Percentiles rank a stretch among this genome's conserved stretches.
These are phyloP conservation scores for Linum usitatissimum DNA, from an alignment of 345 rosid species.

Conservation along the genomic window DNA sequence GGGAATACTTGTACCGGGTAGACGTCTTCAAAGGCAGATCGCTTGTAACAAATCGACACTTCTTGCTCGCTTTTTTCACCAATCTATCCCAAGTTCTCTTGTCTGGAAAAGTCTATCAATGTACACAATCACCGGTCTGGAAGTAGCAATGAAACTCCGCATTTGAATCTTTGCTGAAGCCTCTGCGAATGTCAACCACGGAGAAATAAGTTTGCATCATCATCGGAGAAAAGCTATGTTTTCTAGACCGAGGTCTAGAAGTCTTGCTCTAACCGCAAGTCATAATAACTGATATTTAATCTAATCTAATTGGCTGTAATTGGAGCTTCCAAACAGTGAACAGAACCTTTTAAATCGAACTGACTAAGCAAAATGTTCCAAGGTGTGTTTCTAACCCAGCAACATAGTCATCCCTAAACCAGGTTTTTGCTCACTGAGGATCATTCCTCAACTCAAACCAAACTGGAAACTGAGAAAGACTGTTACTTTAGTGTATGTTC, in stretches of 20 bases:
- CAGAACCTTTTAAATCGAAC: neutral
- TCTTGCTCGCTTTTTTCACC: slow-evolving; percentile 35
- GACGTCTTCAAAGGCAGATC: neutral
- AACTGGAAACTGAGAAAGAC: neutral
- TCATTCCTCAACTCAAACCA: too few species aligned
- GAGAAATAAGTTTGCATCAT: neutral
- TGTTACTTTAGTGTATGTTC: neutral
- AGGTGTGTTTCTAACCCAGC: neutral
- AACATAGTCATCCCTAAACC: too few species aligned
- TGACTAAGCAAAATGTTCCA: neutral
- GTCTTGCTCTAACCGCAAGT: too few species aligned
- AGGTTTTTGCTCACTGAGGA: too few species aligned
- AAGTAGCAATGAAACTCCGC: slow-evolving; percentile 52
- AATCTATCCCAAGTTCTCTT: slow-evolving; percentile 70
- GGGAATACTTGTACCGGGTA: too few species aligned
- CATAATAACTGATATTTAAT: neutral
- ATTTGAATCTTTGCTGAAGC: slow-evolving; percentile 55
- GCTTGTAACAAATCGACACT: neutral
- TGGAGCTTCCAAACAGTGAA: neutral
- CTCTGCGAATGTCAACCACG: slow-evolving; percentile 29
- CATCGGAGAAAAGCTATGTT: too few species aligned
- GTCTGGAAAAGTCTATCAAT: slow-evolving; percentile 57
- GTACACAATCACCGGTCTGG: slow-evolving; percentile 46
- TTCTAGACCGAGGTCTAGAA: too few species aligned
- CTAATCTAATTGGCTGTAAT: neutral